phyloP scores from a whole-genome alignment of 2,329 filamentous ascomycete species.

The Salinomyces thailandicus region DNA sequence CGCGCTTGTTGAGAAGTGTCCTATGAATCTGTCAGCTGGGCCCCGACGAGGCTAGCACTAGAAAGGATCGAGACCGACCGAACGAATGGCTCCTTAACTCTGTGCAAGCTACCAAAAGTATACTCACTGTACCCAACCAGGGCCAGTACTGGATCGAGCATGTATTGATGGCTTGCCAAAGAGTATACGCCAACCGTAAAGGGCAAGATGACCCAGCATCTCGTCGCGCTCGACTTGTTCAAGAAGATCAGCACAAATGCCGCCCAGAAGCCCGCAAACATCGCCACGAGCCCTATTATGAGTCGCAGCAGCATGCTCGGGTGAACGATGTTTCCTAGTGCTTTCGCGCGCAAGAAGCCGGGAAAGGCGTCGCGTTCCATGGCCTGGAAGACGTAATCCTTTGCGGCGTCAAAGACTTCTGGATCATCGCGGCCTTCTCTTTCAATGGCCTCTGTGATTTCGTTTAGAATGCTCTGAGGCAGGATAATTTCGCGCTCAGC shows the following conservation, averaged over 20 bases:
- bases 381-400: slow-evolving; percentile 98
- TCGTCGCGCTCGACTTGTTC: slow-evolving; percentile 58
- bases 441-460: slow-evolving; percentile 81
- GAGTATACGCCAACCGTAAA: slow-evolving; percentile 87
- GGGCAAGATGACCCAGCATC: slow-evolving; percentile 85
- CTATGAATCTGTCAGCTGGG: slow-evolving; percentile 27
- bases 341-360: slow-evolving; percentile 88
- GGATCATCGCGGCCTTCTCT: slow-evolving; percentile 87
- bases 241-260: slow-evolving; percentile 90
- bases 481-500: slow-evolving; percentile 93
- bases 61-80: slow-evolving; percentile 27
- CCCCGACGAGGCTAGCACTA: background rate
- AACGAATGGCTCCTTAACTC: slow-evolving; percentile 83
- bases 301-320: slow-evolving; percentile 78
- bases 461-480: slow-evolving; percentile 72
- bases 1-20: slow-evolving; percentile 71
- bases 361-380: slow-evolving; percentile 99
- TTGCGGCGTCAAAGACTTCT: slow-evolving; percentile 92
- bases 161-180: slow-evolving; percentile 87
- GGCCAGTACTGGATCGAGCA: slow-evolving; percentile 82
- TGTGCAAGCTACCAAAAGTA: slow-evolving; percentile 84
- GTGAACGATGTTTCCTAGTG: slow-evolving; percentile 88
- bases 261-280: slow-evolving; percentile 91
- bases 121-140: slow-evolving; percentile 90
- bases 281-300: slow-evolving; percentile 70